phyloP scores from a whole-genome alignment of 148 eudicot genomes.

The Tetragonia tetragonoides region DNA sequence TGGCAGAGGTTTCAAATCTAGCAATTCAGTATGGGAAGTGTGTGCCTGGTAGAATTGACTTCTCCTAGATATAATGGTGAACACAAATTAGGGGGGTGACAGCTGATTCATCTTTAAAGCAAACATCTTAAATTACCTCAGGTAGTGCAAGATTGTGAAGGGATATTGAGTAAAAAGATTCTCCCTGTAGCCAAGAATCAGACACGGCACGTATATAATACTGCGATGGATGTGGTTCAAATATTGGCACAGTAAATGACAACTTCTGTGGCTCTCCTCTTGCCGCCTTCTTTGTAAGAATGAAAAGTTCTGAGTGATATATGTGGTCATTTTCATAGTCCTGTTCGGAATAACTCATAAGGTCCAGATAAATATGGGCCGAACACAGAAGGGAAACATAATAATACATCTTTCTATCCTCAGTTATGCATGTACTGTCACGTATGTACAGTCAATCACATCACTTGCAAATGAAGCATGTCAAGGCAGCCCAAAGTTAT shows the following conservation, averaged over 20 bases:
- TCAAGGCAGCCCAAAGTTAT: too few relatives aligned
- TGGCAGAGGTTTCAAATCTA: slow-evolving; percentile 93
- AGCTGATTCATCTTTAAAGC: background rate
- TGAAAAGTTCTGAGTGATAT: slow-evolving; percentile 92
- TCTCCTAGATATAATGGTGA: background rate
- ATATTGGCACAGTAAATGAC: slow-evolving; percentile 93
- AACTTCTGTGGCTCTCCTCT: slow-evolving; percentile 88
- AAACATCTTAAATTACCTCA: slow-evolving; percentile 52
- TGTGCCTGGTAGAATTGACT: slow-evolving; percentile 51
- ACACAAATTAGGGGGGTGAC: background rate
- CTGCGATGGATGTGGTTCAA: slow-evolving; percentile 99
- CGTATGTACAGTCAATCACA: background rate
- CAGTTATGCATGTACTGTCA: background rate
- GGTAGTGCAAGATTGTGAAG: slow-evolving; percentile 90
- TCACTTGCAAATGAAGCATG: too few relatives aligned
- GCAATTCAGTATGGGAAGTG: slow-evolving; percentile 88
- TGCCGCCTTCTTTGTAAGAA: slow-evolving; percentile 78
- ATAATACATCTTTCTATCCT: background rate
- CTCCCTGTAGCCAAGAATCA: slow-evolving; percentile 94
- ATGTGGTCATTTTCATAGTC: slow-evolving; percentile 98
- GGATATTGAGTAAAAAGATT: slow-evolving; percentile 83
- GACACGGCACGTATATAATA: slow-evolving; percentile 94
- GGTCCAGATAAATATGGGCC: background rate
- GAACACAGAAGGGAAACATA: background rate
- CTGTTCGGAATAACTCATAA: slow-evolving; percentile 34